phyloP scores from a whole-genome alignment of 192 early-diverging fungal genomes.

The Coemansia sp. region DNA sequence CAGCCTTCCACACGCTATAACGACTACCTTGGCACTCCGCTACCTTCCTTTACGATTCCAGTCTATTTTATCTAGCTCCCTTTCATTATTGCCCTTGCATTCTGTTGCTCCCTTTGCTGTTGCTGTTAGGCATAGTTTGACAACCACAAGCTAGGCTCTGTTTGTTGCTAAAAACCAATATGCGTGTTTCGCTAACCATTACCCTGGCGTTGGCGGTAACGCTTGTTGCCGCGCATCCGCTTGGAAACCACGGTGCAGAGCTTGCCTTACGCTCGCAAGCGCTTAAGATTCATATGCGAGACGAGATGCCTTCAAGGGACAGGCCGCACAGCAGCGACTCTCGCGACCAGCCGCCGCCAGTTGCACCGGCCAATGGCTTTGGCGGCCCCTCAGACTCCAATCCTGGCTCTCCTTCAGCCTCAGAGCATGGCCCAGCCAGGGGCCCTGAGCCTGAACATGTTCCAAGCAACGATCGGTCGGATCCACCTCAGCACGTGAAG shows the following conservation, averaged over 20 bases:
- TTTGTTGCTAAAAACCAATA: background rate
- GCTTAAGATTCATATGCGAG: background rate
- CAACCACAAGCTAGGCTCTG: background rate
- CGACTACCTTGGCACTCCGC: background rate
- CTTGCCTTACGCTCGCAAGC: background rate
- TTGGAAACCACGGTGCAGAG: background rate
- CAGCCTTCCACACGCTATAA: background rate
- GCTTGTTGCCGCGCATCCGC: background rate
- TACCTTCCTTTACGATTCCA: constrained; percentile 1
- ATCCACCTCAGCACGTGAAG: background rate
- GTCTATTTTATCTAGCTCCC: background rate
- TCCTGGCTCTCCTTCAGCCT: background rate
- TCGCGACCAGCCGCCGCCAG: background rate
- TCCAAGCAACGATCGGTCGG: background rate
- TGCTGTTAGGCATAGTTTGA: background rate
- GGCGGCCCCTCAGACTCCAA: background rate
- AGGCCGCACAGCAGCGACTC: background rate
- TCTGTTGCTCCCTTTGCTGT: background rate
- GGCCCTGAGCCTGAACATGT: background rate
- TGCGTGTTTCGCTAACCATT: constrained; percentile 3
- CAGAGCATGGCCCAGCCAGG: background rate
- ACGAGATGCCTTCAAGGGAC: background rate
- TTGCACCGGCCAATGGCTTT: background rate
- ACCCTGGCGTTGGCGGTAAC: background rate
- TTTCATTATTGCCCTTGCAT: background rate